phyloP scores from a whole-genome alignment of 1,284 basidiomycete species.

The Ceratobasidium papillatum region DNA sequence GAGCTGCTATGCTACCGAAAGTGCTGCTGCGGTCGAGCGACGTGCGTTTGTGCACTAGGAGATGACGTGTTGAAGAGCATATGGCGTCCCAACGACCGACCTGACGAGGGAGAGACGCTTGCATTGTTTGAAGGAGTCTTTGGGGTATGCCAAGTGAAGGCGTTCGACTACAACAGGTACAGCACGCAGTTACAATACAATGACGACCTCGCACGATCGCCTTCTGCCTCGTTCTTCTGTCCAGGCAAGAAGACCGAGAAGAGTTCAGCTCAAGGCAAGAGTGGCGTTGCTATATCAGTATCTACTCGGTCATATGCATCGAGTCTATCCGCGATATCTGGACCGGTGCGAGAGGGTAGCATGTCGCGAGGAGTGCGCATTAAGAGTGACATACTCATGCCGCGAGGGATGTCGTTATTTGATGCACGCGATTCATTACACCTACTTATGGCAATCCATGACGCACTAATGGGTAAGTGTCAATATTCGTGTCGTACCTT shows the following conservation, averaged over 20 bases:
- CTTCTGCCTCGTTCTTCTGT: neutral
- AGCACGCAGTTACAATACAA: neutral
- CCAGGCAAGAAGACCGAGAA: neutral
- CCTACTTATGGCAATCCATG: constrained; percentile 9
- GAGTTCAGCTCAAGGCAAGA: neutral
- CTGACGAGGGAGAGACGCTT: constrained; percentile 20
- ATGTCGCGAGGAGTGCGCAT: neutral
- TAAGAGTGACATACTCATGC: constrained; percentile 16
- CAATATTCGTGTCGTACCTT: no score
- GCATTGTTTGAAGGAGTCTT: neutral
- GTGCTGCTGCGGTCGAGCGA: constrained; percentile 15
- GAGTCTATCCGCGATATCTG: neutral
- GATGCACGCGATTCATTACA: neutral
- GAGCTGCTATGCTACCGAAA: constrained; percentile 20
- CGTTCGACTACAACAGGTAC: neutral
- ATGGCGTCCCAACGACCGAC: neutral
- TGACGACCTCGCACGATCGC: neutral
- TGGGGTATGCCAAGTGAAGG: constrained; percentile 15
- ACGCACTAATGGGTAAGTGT: neutral
- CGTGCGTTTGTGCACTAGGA: constrained; percentile 7
- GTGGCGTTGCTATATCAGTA: no score
- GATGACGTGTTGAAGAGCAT: constrained; percentile 2
- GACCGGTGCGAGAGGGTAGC: neutral
- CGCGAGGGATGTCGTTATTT: neutral
- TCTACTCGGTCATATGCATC: neutral